Evolutionary conservation across 345 rosid species (phyloP).

Genomic region (Lepidium didymum): DNA sequence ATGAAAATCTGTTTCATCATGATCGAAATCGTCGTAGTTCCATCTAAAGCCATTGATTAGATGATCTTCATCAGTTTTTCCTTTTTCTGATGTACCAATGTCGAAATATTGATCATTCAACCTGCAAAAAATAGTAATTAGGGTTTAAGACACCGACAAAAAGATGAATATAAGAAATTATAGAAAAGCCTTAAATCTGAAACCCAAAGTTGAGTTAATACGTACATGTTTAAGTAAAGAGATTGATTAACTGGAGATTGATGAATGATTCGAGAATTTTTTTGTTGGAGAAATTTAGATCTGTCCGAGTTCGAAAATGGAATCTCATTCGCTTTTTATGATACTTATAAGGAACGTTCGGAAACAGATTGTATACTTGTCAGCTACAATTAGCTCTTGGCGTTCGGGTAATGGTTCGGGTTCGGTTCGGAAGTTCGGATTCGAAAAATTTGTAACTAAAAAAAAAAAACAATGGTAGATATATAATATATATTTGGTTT

Average conservation of each 20-base stretch:
- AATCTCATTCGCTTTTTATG: background rate
- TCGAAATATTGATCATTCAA: slow-evolving; percentile 18
- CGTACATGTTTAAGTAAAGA: slow-evolving; percentile 7
- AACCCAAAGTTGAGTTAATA: background rate
- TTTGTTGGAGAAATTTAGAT: background rate
- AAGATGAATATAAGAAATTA: background rate
- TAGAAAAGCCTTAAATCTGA: background rate
- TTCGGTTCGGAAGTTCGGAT: no score
- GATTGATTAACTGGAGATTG: background rate
- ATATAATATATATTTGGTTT: no score
- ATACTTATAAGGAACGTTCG: background rate
- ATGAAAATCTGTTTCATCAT: slow-evolving; percentile 10
- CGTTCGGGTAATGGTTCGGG: no score
- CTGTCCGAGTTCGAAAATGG: background rate
- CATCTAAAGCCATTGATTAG: background rate
- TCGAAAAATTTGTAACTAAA: no score
- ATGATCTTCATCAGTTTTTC: background rate
- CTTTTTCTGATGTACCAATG: background rate
- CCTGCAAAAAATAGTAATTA: background rate
- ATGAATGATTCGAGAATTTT: background rate
- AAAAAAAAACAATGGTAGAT: no score
- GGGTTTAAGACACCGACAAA: background rate
- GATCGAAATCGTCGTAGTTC: slow-evolving; percentile 8
- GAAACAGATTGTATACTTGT: slow-evolving; percentile 5
- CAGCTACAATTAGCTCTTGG: background rate